Conservation (phyloP, 257 asterid genomes). For the Echium plantagineum region DNA sequence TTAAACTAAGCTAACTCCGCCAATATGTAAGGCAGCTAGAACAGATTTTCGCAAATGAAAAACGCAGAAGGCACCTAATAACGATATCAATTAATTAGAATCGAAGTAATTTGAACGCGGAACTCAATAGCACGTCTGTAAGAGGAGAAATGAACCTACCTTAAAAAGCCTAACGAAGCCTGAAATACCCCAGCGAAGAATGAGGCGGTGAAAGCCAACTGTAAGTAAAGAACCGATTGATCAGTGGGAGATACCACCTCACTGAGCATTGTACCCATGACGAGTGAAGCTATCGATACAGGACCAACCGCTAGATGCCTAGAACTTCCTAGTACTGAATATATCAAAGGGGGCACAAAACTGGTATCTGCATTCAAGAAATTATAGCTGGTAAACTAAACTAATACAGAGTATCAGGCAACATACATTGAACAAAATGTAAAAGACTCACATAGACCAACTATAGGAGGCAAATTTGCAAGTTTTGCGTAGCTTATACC, state of each 20-base stretch:
- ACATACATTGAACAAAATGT: background rate
- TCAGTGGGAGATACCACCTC: constrained; percentile 42
- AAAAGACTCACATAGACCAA: constrained; percentile 62
- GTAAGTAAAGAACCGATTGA: constrained; percentile 55
- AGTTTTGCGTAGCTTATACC: constrained; percentile 94
- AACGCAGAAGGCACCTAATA: no score
- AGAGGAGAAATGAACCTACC: constrained; percentile 21
- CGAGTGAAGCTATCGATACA: constrained; percentile 87
- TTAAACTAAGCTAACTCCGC: no score
- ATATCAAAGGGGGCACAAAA: constrained; percentile 87
- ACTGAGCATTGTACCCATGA: constrained; percentile 86
- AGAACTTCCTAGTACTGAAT: constrained; percentile 81
- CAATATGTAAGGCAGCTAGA: no score
- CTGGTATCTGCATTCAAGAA: constrained; percentile 52
- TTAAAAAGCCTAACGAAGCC: constrained; percentile 69
- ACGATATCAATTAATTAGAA: no score
- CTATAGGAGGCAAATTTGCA: constrained; percentile 83
- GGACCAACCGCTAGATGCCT: constrained; percentile 86
- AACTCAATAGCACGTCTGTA: background rate
- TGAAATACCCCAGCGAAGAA: constrained; percentile 81
- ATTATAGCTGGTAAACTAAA: background rate
- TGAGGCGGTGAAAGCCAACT: constrained; percentile 76
- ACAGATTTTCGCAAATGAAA: no score
- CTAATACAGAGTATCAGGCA: background rate
- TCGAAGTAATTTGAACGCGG: no score